Conservation (phyloP, 2,329 filamentous ascomycete species). For the Beauveria brongniartii region DNA sequence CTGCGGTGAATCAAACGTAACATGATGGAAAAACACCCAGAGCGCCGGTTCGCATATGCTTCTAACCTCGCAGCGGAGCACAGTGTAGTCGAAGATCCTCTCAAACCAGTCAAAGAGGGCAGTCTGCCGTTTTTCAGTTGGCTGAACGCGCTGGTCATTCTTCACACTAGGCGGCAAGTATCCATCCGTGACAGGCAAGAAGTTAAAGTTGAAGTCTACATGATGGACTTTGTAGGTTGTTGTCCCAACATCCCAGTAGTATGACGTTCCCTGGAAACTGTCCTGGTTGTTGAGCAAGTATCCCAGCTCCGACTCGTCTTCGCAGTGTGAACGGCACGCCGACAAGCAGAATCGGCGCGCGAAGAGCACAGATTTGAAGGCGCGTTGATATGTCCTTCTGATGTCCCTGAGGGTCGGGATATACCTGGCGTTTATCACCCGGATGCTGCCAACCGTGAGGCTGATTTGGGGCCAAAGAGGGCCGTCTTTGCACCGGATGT, state of each 20-base stretch:
- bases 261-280: background rate
- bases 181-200: slow-evolving; percentile 1
- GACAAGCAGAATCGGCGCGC: slow-evolving; percentile 1
- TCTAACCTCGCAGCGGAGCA: background rate
- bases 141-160: background rate
- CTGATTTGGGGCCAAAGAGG: background rate
- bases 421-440: slow-evolving; percentile 2
- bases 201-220: slow-evolving; percentile 4
- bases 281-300: background rate
- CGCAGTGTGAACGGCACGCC: background rate
- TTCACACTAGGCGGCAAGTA: background rate
- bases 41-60: background rate
- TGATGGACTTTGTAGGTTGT: background rate
- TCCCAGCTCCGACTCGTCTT: slow-evolving; percentile 6
- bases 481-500: slow-evolving; percentile 4
- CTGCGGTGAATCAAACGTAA: background rate
- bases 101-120: slow-evolving; percentile 11
- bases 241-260: slow-evolving; percentile 1
- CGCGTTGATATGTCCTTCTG: slow-evolving; percentile 5
- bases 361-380: slow-evolving; percentile 6
- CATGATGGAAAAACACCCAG: slow-evolving; percentile 3
- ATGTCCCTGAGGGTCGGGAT: slow-evolving; percentile 7
- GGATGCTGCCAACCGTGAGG: background rate
- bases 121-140: background rate
- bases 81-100: background rate